Percentiles rank a stretch among this genome's conserved stretches.
phyloP scores from a whole-genome alignment of 495 filamentous ascomycete species.

The Articulospora tetracladia region DNA sequence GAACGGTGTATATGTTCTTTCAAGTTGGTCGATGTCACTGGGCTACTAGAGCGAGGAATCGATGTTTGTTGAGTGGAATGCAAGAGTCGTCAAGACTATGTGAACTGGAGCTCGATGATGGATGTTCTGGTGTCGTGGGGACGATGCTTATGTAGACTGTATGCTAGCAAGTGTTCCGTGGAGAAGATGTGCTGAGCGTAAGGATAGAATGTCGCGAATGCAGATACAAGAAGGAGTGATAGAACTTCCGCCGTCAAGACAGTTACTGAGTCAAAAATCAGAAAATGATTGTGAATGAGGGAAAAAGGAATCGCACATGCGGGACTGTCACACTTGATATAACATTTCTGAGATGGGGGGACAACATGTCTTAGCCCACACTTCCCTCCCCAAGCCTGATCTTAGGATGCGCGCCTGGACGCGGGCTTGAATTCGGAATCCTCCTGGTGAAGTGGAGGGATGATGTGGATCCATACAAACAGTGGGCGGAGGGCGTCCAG shows the following conservation, averaged over 20 bases:
- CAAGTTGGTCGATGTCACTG: constrained; percentile 20
- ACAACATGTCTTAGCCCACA: not conserved
- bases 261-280: not conserved
- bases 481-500: not conserved
- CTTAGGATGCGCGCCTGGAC: not conserved
- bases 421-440: not conserved
- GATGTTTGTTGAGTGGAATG: not conserved
- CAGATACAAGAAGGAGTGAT: constrained; percentile 19
- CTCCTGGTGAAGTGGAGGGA: not conserved
- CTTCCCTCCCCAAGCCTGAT: not conserved
- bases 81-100: constrained; percentile 16
- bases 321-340: not conserved
- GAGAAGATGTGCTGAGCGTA: constrained; percentile 16
- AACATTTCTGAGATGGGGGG: not conserved
- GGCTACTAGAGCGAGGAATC: constrained; percentile 1
- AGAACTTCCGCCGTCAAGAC: constrained; percentile 1
- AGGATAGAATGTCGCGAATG: constrained; percentile 17
- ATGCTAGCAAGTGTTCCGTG: too few species aligned
- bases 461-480: not conserved
- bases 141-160: too few species aligned
- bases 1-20: constrained; percentile 9
- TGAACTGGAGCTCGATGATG: not conserved
- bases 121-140: constrained; percentile 13
- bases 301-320: not conserved
- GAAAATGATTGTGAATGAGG: constrained; percentile 18